Evolutionary conservation across 805 yeast species (phyloP).

Genomic region (Saturnispora zaruensis): DNA sequence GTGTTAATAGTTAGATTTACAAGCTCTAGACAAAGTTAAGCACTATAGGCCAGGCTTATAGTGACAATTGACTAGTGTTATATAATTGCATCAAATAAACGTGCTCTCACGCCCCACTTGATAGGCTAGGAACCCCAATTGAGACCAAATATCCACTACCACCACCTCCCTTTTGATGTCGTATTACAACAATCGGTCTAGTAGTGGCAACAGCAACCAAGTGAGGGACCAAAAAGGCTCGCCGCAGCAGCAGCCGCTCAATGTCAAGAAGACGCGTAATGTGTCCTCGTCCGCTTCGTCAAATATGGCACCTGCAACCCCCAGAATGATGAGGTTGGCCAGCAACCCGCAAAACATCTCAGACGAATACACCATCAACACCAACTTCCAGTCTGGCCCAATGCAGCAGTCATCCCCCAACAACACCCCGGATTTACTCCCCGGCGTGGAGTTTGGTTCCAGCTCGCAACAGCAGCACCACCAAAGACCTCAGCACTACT

Average conservation of each 20-base stretch:
- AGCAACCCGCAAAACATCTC: constrained; percentile 26
- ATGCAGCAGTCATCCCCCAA: constrained; percentile 11
- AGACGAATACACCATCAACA: constrained; percentile 21
- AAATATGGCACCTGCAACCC: constrained; percentile 53
- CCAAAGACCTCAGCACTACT: constrained; percentile 3
- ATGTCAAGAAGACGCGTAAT: constrained; percentile 9
- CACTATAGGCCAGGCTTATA: neutral
- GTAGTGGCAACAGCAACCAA: neutral
- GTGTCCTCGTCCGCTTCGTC: constrained; percentile 9
- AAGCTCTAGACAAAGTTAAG: neutral
- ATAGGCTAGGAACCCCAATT: neutral
- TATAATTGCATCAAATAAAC: neutral
- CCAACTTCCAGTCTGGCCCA: constrained; percentile 15
- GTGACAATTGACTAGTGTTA: neutral
- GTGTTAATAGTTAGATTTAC: neutral
- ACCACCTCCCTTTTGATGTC: neutral
- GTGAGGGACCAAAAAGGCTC: neutral
- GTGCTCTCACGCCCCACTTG: too few species aligned
- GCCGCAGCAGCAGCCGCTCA: constrained; percentile 7
- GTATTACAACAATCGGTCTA: neutral
- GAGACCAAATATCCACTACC: too few species aligned
- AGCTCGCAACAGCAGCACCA: constrained; percentile 1
- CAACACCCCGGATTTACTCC: constrained; percentile 13
- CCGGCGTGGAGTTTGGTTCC: constrained; percentile 22
- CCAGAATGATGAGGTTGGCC: constrained; percentile 57